phyloP scores from a whole-genome alignment of 257 asterid species.

The Solanum ahanhuiri region DNA sequence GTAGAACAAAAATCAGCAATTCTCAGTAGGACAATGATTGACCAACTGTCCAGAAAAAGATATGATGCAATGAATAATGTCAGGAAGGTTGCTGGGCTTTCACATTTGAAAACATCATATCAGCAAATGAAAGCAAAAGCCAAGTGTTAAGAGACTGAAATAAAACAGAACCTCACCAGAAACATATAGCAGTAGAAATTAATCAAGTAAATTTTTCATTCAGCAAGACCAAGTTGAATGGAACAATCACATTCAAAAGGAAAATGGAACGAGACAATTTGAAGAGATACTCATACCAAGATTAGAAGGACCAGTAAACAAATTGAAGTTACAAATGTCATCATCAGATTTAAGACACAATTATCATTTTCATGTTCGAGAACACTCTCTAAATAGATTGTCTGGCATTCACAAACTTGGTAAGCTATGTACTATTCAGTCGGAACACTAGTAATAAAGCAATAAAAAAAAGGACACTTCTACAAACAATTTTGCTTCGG shows the following conservation, averaged over 20 bases:
- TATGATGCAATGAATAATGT: background rate
- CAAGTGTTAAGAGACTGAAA: background rate
- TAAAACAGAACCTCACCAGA: background rate
- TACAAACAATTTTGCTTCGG: background rate
- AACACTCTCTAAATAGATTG: background rate
- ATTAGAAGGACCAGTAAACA: background rate
- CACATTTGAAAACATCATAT: background rate
- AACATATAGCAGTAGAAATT: background rate
- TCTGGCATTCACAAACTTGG: background rate
- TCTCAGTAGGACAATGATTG: background rate
- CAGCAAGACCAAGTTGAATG: background rate
- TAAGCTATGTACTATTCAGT: background rate
- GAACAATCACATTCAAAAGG: background rate
- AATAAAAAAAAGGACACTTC: background rate
- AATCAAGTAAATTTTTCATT: background rate
- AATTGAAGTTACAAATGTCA: background rate
- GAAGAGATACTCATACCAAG: background rate
- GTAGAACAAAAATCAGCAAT: background rate
- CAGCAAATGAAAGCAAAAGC: background rate
- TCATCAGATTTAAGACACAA: background rate
- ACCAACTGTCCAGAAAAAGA: background rate
- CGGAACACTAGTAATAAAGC: background rate
- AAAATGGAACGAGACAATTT: background rate
- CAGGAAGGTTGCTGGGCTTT: background rate
- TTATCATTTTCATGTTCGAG: background rate